Evolutionary conservation across 805 yeast genomes (phyloP).

Genomic region (Metschnikowia corniflorae): DNA sequence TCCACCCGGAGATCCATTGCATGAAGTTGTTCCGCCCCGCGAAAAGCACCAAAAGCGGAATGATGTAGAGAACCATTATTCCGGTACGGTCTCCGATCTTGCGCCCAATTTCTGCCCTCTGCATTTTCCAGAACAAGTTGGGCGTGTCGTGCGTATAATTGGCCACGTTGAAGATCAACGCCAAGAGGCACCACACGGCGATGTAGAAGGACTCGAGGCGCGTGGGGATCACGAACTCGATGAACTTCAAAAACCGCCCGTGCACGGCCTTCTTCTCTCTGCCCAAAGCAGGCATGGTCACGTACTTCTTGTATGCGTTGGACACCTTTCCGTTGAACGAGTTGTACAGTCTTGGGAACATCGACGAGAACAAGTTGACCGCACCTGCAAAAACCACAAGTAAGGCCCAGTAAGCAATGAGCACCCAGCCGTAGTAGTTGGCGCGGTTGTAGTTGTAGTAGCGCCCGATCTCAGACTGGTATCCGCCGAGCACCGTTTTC

Average conservation of each 20-base stretch:
- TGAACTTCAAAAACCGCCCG: constrained; percentile 9
- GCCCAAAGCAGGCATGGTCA: constrained; percentile 28
- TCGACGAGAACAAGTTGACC: constrained; percentile 34
- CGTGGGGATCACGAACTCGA: constrained; percentile 31
- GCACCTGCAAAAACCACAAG: constrained; percentile 42
- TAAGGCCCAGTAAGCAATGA: constrained; percentile 47
- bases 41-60: constrained; percentile 54
- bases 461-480: constrained; percentile 27
- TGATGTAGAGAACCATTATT: constrained; percentile 45
- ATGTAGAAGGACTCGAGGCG: constrained; percentile 22
- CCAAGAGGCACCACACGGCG: constrained; percentile 18
- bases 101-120: constrained; percentile 10
- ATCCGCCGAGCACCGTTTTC: constrained; percentile 22
- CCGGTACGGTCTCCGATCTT: constrained; percentile 54
- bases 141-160: constrained; percentile 10
- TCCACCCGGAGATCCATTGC: constrained; percentile 57
- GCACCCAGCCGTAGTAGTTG: constrained; percentile 33
- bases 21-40: constrained; percentile 74
- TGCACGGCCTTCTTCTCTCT: constrained; percentile 12
- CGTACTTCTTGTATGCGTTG: constrained; percentile 23
- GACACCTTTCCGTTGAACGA: constrained; percentile 28
- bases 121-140: constrained; percentile 8
- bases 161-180: constrained; percentile 14
- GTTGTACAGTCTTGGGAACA: constrained; percentile 37
- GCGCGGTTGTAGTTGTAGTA: constrained; percentile 41